Percentiles rank a stretch among this genome's conserved stretches.
Conservation (phyloP, 352 stramenopile genomes). For the Pythium oligandrum region DNA sequence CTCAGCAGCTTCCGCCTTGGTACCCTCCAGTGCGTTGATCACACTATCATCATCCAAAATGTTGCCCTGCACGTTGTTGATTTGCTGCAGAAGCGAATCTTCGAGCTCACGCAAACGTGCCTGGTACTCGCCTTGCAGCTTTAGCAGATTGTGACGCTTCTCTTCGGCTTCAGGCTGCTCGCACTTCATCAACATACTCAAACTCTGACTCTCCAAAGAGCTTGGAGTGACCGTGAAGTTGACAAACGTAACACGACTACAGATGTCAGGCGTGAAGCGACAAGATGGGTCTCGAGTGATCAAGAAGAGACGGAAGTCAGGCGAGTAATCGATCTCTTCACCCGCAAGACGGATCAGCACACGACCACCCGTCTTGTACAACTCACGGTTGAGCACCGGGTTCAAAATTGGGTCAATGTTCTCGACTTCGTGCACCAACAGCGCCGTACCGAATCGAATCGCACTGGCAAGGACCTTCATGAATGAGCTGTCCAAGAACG, state of each 20-base stretch:
- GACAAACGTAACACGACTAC: slow-evolving; percentile 97
- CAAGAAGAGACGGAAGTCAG: slow-evolving; percentile 98
- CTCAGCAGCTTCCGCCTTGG: slow-evolving; percentile 97
- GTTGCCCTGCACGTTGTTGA: slow-evolving; percentile 97
- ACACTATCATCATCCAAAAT: slow-evolving; percentile 99
- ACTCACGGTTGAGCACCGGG: slow-evolving; percentile 98
- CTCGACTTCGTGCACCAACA: slow-evolving; percentile 99
- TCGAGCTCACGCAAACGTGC: slow-evolving; percentile 96
- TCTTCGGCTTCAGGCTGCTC: slow-evolving; percentile 98
- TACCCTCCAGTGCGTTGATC: slow-evolving; percentile 97
- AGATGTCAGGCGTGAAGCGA: slow-evolving; percentile 98
- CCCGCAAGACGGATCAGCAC: slow-evolving; percentile 97
- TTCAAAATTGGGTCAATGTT: slow-evolving; percentile 99
- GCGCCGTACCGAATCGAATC: slow-evolving; percentile 98
- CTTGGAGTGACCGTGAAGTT: slow-evolving; percentile 99
- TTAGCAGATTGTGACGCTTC: slow-evolving; percentile 93
- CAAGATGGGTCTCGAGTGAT: slow-evolving; percentile 97
- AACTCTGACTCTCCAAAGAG: slow-evolving; percentile 95
- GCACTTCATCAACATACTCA: slow-evolving; percentile 94
- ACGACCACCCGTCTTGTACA: slow-evolving; percentile 98
- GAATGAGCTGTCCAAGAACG: slow-evolving; percentile 99
- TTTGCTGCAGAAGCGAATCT: slow-evolving; percentile 97
- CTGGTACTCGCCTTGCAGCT: slow-evolving; percentile 98
- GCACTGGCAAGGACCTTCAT: slow-evolving; percentile 99
- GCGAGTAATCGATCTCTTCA: slow-evolving; percentile 99